Base-by-base conservation (phyloP, 2,329 filamentous ascomycete species). In the Shiraia sp. region DNA sequence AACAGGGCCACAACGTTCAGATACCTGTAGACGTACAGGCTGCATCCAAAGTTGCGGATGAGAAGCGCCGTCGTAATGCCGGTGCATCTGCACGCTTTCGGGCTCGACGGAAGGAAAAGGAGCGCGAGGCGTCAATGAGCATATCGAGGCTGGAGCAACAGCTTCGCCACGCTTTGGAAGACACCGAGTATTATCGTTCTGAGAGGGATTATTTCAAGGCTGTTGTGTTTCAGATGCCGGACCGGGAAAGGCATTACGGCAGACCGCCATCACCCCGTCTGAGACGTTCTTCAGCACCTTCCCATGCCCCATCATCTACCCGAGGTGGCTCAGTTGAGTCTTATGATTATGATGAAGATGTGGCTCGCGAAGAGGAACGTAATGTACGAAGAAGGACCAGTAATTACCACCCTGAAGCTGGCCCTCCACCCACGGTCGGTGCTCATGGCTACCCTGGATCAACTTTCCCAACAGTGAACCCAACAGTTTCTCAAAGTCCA, bases 51-150 rank as follows among this genome's bases (percentile, higher is more conserved):
- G 83, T 88, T 57, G 87, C 88, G 27, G 88, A 93, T 59, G 88
- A 95, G 68, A 95, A 93, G 71, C 79, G 90, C 41, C 85, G 87
- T 66, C 81, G 89, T 36, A 95, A 95, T 61, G 90, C 90, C 28
- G 87, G 87, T 33, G 90, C 90, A 5, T 95, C 89, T 42, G 88
- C 88, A 33, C 80, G 90, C 45, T 93, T 95, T 53, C 81, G 90
- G 40, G 82, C 85, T 61, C 80, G 90, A 45, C 84, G 90, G 61
- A 95, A 95, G 71, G 88, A 90, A 60, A 85, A 87, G 65, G 88
- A 92, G 65, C 81, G 81, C 55, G 86, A 90, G 65, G 86, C 85
- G 42, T 81, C 81, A 12, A 77, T 79, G 40, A 85, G 80, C 35
- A 83, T 92, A 49, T 77, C 86, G 36, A 81, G 83, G 53, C 74